phyloP scores from a whole-genome alignment of 2,329 filamentous ascomycete genomes.

The Claviceps sp. region DNA sequence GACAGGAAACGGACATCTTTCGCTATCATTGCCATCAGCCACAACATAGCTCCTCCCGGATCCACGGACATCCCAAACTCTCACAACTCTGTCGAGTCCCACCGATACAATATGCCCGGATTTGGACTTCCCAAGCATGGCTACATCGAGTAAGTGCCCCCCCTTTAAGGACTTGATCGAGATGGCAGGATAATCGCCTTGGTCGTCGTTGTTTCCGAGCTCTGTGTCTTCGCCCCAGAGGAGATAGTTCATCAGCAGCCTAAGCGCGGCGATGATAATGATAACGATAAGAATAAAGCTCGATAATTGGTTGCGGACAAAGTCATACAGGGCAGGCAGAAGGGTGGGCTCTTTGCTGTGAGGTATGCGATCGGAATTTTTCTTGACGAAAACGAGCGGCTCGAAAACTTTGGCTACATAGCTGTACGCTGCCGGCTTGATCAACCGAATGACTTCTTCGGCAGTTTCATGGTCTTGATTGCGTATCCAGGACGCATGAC shows the following conservation, averaged over 20 bases:
- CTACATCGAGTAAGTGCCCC: slow-evolving; percentile 57
- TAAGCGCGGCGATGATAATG: slow-evolving; percentile 49
- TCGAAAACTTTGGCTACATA: slow-evolving; percentile 65
- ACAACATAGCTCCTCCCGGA: slow-evolving; percentile 28
- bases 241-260: slow-evolving; percentile 60
- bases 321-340: slow-evolving; percentile 43
- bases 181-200: slow-evolving; percentile 34
- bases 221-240: slow-evolving; percentile 49
- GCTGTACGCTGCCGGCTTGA: slow-evolving; percentile 58
- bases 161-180: slow-evolving; percentile 45
- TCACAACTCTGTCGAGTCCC: slow-evolving; percentile 55
- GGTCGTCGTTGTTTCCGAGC: slow-evolving; percentile 31
- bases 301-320: slow-evolving; percentile 44
- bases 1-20: slow-evolving; percentile 41
- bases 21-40: slow-evolving; percentile 24
- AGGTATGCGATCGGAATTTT: slow-evolving; percentile 52
- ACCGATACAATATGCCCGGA: slow-evolving; percentile 55
- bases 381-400: slow-evolving; percentile 58
- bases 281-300: slow-evolving; percentile 51
- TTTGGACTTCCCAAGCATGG: slow-evolving; percentile 46
- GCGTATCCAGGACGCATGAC: slow-evolving; percentile 62
- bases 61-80: slow-evolving; percentile 49
- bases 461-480: slow-evolving; percentile 71
- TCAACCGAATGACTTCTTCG: slow-evolving; percentile 59
- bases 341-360: slow-evolving; percentile 25